Evolutionary conservation across 768 basidiomycete species (phyloP).

Genomic region (Pholiota conissans): DNA sequence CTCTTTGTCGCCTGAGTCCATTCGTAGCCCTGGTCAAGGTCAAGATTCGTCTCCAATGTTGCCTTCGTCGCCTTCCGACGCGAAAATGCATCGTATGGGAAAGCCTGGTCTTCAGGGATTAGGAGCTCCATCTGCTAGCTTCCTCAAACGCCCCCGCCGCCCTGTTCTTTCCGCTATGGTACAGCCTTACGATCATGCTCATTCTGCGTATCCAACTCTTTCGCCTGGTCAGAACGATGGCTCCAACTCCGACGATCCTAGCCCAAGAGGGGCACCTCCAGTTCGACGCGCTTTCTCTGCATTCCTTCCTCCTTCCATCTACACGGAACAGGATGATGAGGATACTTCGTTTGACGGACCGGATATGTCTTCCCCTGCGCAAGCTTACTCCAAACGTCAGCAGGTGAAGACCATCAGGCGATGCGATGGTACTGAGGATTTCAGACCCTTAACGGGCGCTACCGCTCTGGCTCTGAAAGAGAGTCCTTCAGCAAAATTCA

Average conservation of each 20-base stretch:
- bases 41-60: constrained; percentile 49
- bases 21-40: constrained; percentile 34
- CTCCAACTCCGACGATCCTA: constrained; percentile 22
- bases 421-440: constrained; percentile 82
- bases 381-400: constrained; percentile 77
- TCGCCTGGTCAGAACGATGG: constrained; percentile 18
- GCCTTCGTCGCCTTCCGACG: constrained; percentile 51
- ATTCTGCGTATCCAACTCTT: constrained; percentile 45
- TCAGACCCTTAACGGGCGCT: constrained; percentile 70
- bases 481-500: constrained; percentile 57
- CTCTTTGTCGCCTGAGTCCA: constrained; percentile 55
- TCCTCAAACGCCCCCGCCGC: constrained; percentile 60
- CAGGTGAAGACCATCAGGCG: constrained; percentile 75
- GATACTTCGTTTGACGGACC: constrained; percentile 57
- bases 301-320: constrained; percentile 62
- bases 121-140: constrained; percentile 51
- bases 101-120: constrained; percentile 55
- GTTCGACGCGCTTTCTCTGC: constrained; percentile 78
- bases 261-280: constrained; percentile 44
- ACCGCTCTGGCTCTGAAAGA: constrained; percentile 54
- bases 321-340: constrained; percentile 49
- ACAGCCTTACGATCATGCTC: constrained; percentile 41
- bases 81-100: constrained; percentile 47
- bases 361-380: constrained; percentile 79
- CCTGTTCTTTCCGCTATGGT: constrained; percentile 68